phyloP scores from a whole-genome alignment of 2,329 filamentous ascomycete genomes.

The Magnaporthiopsis rhizophila region DNA sequence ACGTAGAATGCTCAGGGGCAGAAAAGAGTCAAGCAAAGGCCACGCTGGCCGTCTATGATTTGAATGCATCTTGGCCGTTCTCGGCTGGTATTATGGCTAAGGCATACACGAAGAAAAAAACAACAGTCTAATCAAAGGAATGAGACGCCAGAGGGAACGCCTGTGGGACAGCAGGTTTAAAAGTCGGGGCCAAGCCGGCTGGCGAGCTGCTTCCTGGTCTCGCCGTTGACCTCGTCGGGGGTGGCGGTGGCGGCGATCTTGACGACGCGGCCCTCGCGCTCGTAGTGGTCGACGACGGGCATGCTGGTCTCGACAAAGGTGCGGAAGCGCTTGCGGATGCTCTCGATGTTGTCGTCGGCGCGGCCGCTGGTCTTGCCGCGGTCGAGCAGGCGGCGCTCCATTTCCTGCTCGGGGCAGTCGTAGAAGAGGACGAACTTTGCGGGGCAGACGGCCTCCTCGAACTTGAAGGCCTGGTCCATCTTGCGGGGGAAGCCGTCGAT shows the following conservation, averaged over 20 bases:
- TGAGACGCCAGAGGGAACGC: not conserved
- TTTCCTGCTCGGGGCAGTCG: slow-evolving; percentile 82
- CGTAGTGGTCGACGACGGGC: slow-evolving; percentile 87
- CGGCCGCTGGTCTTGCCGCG: slow-evolving; percentile 88
- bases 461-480: slow-evolving; percentile 92
- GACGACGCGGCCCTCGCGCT: slow-evolving; percentile 68
- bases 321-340: slow-evolving; percentile 91
- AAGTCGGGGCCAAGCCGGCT: slow-evolving; percentile 39
- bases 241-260: slow-evolving; percentile 64
- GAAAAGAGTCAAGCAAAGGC: not conserved
- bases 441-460: slow-evolving; percentile 81
- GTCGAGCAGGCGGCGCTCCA: slow-evolving; percentile 77
- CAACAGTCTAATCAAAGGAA: not conserved
- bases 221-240: slow-evolving; percentile 54
- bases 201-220: slow-evolving; percentile 42
- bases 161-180: slow-evolving; percentile 12
- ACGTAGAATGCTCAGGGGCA: not conserved
- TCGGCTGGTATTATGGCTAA: not conserved
- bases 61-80: not conserved
- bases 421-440: slow-evolving; percentile 87
- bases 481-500: slow-evolving; percentile 87
- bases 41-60: not conserved
- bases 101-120: not conserved
- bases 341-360: slow-evolving; percentile 88
- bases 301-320: slow-evolving; percentile 94